phyloP scores from a whole-genome alignment of 352 stramenopile species.

The Phytophthora cactorum region DNA sequence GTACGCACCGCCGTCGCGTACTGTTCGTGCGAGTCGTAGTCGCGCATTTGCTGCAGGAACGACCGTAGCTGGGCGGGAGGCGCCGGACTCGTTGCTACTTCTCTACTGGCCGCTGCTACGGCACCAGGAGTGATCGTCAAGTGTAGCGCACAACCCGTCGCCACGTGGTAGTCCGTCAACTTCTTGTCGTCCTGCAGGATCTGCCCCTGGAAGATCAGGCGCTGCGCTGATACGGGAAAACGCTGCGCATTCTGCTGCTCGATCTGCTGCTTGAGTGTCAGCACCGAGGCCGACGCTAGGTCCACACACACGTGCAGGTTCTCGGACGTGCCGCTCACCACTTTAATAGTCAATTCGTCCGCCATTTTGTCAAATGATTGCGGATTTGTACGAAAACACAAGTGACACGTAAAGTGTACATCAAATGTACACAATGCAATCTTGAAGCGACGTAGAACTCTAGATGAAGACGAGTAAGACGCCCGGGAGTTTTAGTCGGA shows the following conservation, averaged over 20 bases:
- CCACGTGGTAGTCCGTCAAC: constrained; percentile 72
- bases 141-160: constrained; percentile 68
- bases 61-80: constrained; percentile 42
- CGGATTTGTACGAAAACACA: not conserved
- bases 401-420: constrained; percentile 8
- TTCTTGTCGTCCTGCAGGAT: constrained; percentile 80
- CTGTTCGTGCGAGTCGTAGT: constrained; percentile 39
- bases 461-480: constrained; percentile 10
- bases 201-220: constrained; percentile 88
- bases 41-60: constrained; percentile 67
- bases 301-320: constrained; percentile 55
- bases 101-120: constrained; percentile 22
- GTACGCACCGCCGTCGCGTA: constrained; percentile 65
- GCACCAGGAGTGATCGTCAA: constrained; percentile 60
- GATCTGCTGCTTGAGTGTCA: constrained; percentile 68
- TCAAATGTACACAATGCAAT: constrained; percentile 15
- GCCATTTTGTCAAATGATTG: constrained; percentile 26
- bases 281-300: constrained; percentile 56
- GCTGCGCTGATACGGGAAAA: constrained; percentile 74
- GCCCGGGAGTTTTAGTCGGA: constrained; percentile 5
- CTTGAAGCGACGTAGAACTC: constrained; percentile 19
- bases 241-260: constrained; percentile 59
- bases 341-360: constrained; percentile 69
- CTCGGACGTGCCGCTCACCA: constrained; percentile 72
- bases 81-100: constrained; percentile 6